Evolutionary conservation across 352 stramenopile species (phyloP), one percentile per base, ranked within the genome.

Genomic region (Globisporangium nunn): DNA sequence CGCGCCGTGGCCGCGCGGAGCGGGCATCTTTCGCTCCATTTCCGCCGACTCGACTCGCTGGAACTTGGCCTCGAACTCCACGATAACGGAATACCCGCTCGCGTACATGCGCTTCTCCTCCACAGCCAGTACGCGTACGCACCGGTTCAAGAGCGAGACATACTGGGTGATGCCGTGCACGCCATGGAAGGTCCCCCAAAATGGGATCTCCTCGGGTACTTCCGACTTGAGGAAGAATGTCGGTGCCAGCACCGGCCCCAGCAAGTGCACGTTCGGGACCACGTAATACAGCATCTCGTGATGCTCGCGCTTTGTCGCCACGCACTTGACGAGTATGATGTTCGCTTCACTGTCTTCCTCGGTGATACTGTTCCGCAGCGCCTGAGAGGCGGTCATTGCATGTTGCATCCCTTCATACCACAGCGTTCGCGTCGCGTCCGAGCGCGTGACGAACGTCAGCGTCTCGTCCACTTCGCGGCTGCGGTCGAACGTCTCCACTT

Each of bases 191-290:
- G 74, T 86, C 30, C 82, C 81, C 79, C 79, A 92, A 51, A 92
- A 90, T 2, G 82, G 82, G 28, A 92, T 71, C 52, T 90, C 82
- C 56, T 92, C 82, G 0, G 79, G 79, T 1, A 92, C 82, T 35
- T 90, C 82, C 0, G 78, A 92, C 44, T 88, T 87, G 4, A 92
- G 58, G 28, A 82, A 84, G 60, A 92, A 92, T 35, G 63, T 87
- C 4, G 73, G 71, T 30, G 74, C 69, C 10, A 84, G 78, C 54
- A 87, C 64, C 0, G 79, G 79, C 1, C 71, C 64, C 0, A 91
- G 61, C 41, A 87, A 59, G 18, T 87, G 74, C 6, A 87, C 71
- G 43, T 88, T 79, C 0, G 81, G 81, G 2, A 87, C 49, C 1
- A 85, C 71, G 15, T 80, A 54, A 45, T 88, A 89, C 6, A 67